A percentile compares a stretch with the other conserved stretches of the same genome.
Conservation (phyloP, 2,329 filamentous ascomycete genomes). For the Ophiostoma quercus region DNA sequence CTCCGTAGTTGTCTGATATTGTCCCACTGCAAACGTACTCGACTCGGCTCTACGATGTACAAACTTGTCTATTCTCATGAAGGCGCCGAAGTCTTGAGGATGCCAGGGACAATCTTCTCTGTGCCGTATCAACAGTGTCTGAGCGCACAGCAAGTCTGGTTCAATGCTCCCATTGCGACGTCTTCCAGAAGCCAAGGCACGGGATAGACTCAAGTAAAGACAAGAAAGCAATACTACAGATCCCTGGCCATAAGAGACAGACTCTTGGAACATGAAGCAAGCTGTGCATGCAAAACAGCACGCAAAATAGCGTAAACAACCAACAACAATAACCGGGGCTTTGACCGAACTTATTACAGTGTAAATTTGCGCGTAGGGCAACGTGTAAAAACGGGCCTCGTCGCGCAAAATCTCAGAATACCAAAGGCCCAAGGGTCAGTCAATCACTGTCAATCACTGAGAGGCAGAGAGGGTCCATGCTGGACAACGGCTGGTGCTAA, state of each 20-base stretch:
- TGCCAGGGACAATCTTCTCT: not conserved
- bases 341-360: not conserved
- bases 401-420: not conserved
- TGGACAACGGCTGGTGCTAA: slow-evolving; percentile 2
- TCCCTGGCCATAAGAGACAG: not conserved
- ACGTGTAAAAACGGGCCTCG: not conserved
- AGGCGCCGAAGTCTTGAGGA: not conserved
- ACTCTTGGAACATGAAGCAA: not conserved
- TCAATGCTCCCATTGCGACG: not conserved
- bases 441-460: not conserved
- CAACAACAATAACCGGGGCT: not conserved
- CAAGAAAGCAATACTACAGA: not conserved
- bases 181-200: slow-evolving; percentile 1
- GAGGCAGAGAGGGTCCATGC: not conserved
- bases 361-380: not conserved
- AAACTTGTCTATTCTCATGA: not conserved
- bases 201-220: not conserved
- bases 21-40: not conserved
- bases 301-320: not conserved
- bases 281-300: not conserved
- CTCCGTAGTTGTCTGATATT: not conserved
- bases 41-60: not conserved
- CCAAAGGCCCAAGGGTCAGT: not conserved
- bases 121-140: not conserved
- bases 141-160: not conserved